Base-by-base conservation (phyloP, 169 alveolate species). In the Plasmodium knowlesi region DNA sequence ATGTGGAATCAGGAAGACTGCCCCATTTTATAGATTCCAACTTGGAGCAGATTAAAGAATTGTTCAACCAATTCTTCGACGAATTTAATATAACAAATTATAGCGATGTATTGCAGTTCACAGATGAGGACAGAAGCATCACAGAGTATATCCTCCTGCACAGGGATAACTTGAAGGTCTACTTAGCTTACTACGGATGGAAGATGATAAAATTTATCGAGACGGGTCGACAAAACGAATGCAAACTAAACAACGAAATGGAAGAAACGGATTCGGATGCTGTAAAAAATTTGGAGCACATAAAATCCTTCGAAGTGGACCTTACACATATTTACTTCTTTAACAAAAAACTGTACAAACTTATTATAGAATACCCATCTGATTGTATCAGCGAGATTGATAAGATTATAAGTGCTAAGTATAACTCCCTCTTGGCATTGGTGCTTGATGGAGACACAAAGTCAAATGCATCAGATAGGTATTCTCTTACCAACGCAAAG, bases 351-450 rank as follows among this genome's bases (percentile, higher is more conserved):
- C 95, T 98, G 46, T 98, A 98, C 94, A 93, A 96, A 85, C 97
- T 98, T 95, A 92, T 98, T 46, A 96, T 97, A 37, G 97, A 97
- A 85, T 98, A 97, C 94, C 99, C 99, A 16, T 97, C 99, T 25
- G 99, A 98, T 76, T 97, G 98, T 78, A 98, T 98, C 72, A 98
- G 99, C 53, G 98, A 98, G 81, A 98, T 98, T 93, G 99, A 98
- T 94, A 95, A 96, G 39, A 97, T 98, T 34, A 98, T 97, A 32
- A 97, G 97, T 67, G 96, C 95, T 39, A 95, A 97, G 37, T 98
- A 96, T 95, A 96, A 96, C 78, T 98, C 98, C 41, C 73, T 97
- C 71, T 83, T 95, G 6, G 84, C 91, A 12, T 95, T 85, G 71
- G 95, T 94, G 16, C 39, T 91, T 25, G 95, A 91, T 34, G 95